Conservation (phyloP, 352 stramenopile genomes). For the Phytopythium litorale region DNA sequence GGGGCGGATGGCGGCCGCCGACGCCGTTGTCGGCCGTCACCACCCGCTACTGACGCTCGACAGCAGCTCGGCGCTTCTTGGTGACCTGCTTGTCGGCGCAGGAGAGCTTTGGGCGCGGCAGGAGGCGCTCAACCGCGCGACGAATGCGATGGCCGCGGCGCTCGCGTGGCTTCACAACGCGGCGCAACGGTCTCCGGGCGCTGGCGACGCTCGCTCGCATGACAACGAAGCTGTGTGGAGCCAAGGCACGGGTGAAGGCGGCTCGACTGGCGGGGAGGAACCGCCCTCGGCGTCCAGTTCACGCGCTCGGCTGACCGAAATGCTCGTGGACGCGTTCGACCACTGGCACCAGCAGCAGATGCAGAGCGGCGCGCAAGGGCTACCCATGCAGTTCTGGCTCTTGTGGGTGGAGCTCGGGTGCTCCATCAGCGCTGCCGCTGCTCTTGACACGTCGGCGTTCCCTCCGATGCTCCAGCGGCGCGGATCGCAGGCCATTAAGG, state of each 20-base stretch:
- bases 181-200: background rate
- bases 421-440: slow-evolving; percentile 13
- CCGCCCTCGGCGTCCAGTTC: background rate
- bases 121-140: background rate
- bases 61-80: background rate
- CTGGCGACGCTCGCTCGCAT: background rate
- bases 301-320: background rate
- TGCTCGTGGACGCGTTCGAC: slow-evolving; percentile 14
- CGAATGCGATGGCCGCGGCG: slow-evolving; percentile 8
- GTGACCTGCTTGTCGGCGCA: background rate
- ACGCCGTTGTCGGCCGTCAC: background rate
- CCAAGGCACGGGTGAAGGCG: background rate
- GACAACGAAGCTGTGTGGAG: background rate
- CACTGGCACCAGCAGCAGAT: slow-evolving; percentile 16
- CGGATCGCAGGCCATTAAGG: background rate
- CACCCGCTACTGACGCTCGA: background rate
- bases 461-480: background rate
- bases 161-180: slow-evolving; percentile 16
- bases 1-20: background rate
- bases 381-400: slow-evolving; percentile 21
- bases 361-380: background rate
- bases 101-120: background rate
- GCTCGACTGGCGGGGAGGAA: background rate
- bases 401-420: slow-evolving; percentile 28
- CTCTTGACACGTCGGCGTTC: background rate